Evolutionary conservation across 495 filamentous ascomycete species (phyloP).

Genomic region (Penicillium fimorum): DNA sequence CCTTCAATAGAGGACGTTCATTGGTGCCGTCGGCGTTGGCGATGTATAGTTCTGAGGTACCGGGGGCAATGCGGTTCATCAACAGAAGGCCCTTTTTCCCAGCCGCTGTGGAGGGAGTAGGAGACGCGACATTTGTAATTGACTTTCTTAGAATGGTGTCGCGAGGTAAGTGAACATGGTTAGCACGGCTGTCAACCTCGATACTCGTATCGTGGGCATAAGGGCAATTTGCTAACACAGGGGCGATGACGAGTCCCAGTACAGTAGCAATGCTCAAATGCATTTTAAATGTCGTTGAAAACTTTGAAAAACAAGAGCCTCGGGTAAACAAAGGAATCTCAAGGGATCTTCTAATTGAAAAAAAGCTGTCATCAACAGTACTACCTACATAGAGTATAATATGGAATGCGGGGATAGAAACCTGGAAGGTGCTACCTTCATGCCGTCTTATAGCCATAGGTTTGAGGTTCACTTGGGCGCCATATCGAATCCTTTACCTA

Average conservation of each 20-base stretch:
- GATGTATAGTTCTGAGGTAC: slow-evolving; percentile 32
- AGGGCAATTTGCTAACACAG: slow-evolving; percentile 2
- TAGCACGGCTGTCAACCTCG: not conserved
- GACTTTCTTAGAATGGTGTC: not conserved
- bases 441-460: not conserved
- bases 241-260: slow-evolving; percentile 3
- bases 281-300: not conserved
- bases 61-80: slow-evolving; percentile 39
- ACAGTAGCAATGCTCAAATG: slow-evolving; percentile 1
- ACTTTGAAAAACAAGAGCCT: not conserved
- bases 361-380: not conserved
- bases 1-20: slow-evolving; percentile 29
- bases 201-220: not conserved
- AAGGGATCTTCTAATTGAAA: not conserved
- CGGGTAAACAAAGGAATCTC: not conserved
- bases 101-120: not conserved
- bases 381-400: not conserved
- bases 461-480: not conserved
- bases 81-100: slow-evolving; percentile 26
- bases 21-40: slow-evolving; percentile 33
- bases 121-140: not conserved
- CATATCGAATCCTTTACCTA: not conserved
- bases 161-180: not conserved
- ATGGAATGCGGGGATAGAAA: not conserved
- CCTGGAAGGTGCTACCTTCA: not conserved